These are phyloP conservation scores for Rhizoctonia solani DNA, from an alignment of 1,284 basidiomycete species.

Conservation along the genomic window DNA sequence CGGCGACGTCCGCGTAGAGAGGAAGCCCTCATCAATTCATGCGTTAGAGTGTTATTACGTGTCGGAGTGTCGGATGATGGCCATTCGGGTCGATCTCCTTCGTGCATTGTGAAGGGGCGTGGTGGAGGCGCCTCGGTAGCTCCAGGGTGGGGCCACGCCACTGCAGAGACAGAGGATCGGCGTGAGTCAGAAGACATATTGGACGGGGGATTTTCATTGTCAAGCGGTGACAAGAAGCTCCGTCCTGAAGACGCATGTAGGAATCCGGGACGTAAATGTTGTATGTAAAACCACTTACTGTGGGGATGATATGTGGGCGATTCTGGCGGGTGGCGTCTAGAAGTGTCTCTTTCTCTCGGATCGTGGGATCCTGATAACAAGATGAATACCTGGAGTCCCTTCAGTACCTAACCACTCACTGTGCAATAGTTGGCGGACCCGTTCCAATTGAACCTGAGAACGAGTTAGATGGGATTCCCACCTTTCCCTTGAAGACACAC, in stretches of 20 bases:
- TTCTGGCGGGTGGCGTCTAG: slow-evolving; percentile 14
- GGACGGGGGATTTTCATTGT: not conserved
- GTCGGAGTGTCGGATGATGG: slow-evolving; percentile 2
- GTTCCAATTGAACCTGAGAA: slow-evolving; percentile 2
- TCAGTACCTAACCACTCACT: slow-evolving; percentile 3
- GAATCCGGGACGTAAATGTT: not conserved
- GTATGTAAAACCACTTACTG: slow-evolving; percentile 6
- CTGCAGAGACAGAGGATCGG: not conserved
- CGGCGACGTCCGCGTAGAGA: slow-evolving; percentile 21
- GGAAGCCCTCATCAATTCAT: slow-evolving; percentile 16
- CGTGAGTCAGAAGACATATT: not conserved
- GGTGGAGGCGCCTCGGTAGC: not conserved
- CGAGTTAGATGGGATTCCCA: slow-evolving; percentile 1
- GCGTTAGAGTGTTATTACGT: slow-evolving; percentile 5
- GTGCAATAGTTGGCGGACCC: slow-evolving; percentile 24
- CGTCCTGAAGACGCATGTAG: slow-evolving; percentile 2
- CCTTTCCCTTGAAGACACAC: slow-evolving; percentile 4
- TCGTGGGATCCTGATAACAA: slow-evolving; percentile 13
- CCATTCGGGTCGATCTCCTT: not conserved
- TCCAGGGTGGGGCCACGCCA: not conserved
- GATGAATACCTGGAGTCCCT: no score
- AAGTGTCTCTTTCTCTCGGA: not conserved
- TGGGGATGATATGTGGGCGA: slow-evolving; percentile 8
- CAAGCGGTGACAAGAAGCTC: not conserved
- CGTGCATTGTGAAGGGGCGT: slow-evolving; percentile 7